A percentile compares a stretch with the other conserved stretches of the same genome.
These are phyloP conservation scores for Ziziphus jujuba DNA, from an alignment of 306 rosid genomes.

Conservation along the genomic window DNA sequence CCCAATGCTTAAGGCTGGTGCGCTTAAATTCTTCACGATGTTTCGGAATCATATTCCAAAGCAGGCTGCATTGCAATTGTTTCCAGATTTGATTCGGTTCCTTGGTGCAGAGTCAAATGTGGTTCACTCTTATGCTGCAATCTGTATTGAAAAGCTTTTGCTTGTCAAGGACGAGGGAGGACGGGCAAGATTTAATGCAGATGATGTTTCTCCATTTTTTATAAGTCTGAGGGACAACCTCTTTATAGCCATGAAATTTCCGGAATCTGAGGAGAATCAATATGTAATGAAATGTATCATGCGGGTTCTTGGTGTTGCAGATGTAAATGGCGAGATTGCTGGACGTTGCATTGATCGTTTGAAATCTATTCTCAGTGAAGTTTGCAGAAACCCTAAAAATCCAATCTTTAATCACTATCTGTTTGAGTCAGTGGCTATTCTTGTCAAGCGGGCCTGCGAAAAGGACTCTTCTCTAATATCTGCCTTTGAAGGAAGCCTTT, in stretches of 20 bases:
- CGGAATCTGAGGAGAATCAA: constrained; percentile 93
- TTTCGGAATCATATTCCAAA: constrained; percentile 77
- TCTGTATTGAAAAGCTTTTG: constrained; percentile 90
- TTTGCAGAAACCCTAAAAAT: constrained; percentile 89
- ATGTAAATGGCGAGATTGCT: constrained; percentile 65
- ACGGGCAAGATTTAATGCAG: constrained; percentile 50
- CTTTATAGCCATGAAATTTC: constrained; percentile 69
- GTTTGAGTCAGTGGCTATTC: constrained; percentile 90
- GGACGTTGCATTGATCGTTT: constrained; percentile 60
- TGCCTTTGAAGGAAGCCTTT: constrained; percentile 69
- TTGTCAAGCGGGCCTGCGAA: constrained; percentile 78
- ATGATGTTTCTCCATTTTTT: constrained; percentile 65
- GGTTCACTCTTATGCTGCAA: constrained; percentile 94
- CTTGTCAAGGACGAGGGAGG: constrained; percentile 83
- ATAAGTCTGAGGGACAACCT: constrained; percentile 72
- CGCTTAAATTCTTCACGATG: constrained; percentile 81
- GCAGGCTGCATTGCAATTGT: constrained; percentile 50
- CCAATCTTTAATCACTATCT: constrained; percentile 89
- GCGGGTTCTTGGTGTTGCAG: constrained; percentile 92
- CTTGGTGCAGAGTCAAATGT: constrained; percentile 83
- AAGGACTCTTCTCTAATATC: constrained; percentile 70
- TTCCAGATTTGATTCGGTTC: constrained; percentile 75
- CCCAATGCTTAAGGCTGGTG: constrained; percentile 97
- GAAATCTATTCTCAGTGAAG: constrained; percentile 68
- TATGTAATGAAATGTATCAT: constrained; percentile 93